phyloP scores from a whole-genome alignment of 2,329 filamentous ascomycete species.

The Neocatenulostroma microsporum region DNA sequence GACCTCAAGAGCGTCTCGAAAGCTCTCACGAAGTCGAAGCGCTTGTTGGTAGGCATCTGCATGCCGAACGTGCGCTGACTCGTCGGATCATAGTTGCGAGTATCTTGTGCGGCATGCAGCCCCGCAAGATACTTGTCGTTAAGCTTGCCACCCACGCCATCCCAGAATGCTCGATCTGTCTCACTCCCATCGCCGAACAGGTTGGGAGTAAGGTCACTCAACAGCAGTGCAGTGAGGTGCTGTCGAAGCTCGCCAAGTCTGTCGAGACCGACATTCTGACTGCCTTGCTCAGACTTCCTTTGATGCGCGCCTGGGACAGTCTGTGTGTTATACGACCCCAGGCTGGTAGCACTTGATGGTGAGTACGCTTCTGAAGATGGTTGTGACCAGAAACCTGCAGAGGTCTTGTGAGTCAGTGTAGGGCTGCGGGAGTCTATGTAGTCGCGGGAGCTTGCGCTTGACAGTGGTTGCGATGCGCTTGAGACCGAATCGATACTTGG shows the following conservation, averaged over 20 bases:
- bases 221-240: conserved; percentile 69
- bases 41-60: too few relatives aligned
- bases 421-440: conserved; percentile 63
- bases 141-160: conserved; percentile 46
- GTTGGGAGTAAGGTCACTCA: conserved; percentile 82
- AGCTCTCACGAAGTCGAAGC: conserved; percentile 58
- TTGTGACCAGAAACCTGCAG: conserved; percentile 81
- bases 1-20: conserved; percentile 73
- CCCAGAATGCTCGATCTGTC: conserved; percentile 77
- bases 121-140: conserved; percentile 18
- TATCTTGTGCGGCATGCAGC: background rate
- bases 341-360: conserved; percentile 55
- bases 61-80: background rate
- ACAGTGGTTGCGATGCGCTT: conserved; percentile 22
- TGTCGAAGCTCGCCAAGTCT: conserved; percentile 42
- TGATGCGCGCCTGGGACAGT: background rate
- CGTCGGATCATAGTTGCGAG: background rate
- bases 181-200: conserved; percentile 87
- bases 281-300: background rate
- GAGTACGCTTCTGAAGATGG: conserved; percentile 62
- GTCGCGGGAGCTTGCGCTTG: conserved; percentile 43
- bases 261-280: background rate
- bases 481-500: conserved; percentile 21
- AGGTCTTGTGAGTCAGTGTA: conserved; percentile 63
- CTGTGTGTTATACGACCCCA: conserved; percentile 32